phyloP scores from a whole-genome alignment of 106 monocot species.

The Gastrodia elata region DNA sequence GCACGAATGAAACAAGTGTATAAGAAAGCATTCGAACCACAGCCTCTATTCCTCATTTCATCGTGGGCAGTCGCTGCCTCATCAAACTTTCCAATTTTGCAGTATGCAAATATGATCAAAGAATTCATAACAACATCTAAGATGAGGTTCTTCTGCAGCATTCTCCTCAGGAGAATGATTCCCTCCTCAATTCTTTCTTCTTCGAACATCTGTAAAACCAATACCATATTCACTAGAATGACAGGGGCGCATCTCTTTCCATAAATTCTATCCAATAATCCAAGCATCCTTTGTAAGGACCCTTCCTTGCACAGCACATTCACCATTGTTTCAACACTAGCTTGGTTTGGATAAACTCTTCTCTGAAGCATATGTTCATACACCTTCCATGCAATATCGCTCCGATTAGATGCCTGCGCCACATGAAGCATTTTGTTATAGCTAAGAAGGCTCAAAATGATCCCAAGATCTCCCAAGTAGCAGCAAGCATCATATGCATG shows the following conservation, averaged over 20 bases:
- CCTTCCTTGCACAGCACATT: constrained; percentile 63
- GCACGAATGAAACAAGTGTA: constrained; percentile 48
- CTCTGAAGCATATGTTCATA: constrained; percentile 60
- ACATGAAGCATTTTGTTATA: constrained; percentile 51
- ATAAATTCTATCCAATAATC: constrained; percentile 36
- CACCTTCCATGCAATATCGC: constrained; percentile 54
- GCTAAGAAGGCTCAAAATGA: constrained; percentile 24
- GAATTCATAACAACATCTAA: constrained; percentile 41
- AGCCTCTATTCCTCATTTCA: constrained; percentile 57
- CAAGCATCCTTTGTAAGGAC: constrained; percentile 19
- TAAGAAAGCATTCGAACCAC: constrained; percentile 43
- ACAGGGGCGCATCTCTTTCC: constrained; percentile 39
- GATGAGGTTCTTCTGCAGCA: constrained; percentile 65
- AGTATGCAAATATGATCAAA: constrained; percentile 43
- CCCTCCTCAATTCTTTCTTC: constrained; percentile 47
- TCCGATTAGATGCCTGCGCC: constrained; percentile 24
- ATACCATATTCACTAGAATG: constrained; percentile 31
- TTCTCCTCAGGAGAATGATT: constrained; percentile 50
- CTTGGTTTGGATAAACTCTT: constrained; percentile 50
- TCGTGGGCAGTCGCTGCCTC: constrained; percentile 21
- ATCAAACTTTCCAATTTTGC: constrained; percentile 40
- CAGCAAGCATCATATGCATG: constrained; percentile 44
- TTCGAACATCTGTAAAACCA: constrained; percentile 43
- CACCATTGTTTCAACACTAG: constrained; percentile 45
- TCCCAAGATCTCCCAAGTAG: constrained; percentile 28